Conservation (phyloP, 768 basidiomycete species). For the Tricholoma saponaceum region DNA sequence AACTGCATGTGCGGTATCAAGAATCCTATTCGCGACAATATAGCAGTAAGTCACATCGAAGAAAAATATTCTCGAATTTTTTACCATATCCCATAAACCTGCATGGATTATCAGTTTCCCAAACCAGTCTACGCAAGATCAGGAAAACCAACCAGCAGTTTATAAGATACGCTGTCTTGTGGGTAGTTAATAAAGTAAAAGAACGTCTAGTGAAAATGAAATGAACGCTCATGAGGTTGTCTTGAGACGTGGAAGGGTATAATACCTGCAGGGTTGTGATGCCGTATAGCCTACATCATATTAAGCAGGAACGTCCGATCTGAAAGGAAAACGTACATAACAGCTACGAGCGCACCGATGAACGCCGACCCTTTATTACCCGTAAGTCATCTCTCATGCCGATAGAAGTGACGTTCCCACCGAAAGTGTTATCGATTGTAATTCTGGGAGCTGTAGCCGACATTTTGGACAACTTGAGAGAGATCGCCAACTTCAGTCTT, state of each 20-base stretch:
- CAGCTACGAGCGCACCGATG: constrained; percentile 29
- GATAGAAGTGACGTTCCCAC: constrained; percentile 4
- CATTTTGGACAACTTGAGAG: constrained; percentile 1
- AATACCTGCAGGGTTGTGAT: constrained; percentile 31
- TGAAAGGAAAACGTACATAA: constrained; percentile 21
- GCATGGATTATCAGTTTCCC: neutral
- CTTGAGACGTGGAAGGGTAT: neutral
- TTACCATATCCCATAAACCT: constrained; percentile 29
- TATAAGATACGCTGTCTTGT: constrained; percentile 21
- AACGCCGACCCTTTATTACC: constrained; percentile 17
- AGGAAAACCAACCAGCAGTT: constrained; percentile 17
- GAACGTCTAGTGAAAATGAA: constrained; percentile 22
- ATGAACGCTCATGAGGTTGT: neutral
- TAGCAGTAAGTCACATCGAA: neutral
- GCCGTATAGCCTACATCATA: constrained; percentile 28
- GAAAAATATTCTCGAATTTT: neutral
- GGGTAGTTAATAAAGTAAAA: constrained; percentile 32
- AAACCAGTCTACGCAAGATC: neutral
- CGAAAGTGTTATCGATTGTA: constrained; percentile 19
- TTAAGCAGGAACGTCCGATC: neutral
- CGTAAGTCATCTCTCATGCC: constrained; percentile 3
- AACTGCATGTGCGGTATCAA: constrained; percentile 28
- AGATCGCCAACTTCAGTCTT: neutral
- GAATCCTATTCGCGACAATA: constrained; percentile 12
- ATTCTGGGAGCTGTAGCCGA: neutral